A percentile compares a stretch with the other conserved stretches of the same genome.
Conservation (phyloP, 2,329 filamentous ascomycete genomes). For the Gaeumannomyces sp. region DNA sequence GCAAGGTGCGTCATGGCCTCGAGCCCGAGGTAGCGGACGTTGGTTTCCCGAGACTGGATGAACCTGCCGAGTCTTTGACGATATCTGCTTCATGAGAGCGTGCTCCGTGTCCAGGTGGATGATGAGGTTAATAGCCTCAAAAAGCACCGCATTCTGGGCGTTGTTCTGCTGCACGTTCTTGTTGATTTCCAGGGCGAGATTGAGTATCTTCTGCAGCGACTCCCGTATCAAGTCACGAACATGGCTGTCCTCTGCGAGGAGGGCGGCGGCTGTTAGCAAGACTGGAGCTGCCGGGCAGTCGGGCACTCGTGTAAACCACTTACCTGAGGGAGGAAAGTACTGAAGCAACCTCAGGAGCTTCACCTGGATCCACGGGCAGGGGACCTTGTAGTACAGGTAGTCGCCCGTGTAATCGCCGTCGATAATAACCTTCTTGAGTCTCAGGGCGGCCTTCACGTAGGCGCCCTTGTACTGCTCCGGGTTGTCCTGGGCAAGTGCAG, state of each 20-base stretch:
- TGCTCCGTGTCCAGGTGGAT: conserved; percentile 96
- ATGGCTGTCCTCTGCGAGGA: conserved; percentile 71
- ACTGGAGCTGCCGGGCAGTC: too few relatives aligned
- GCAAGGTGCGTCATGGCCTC: conserved; percentile 98
- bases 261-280: conserved; percentile 9
- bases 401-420: conserved; percentile 85
- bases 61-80: conserved; percentile 84
- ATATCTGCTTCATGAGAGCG: conserved; percentile 93
- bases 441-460: conserved; percentile 86
- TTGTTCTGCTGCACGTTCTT: conserved; percentile 99
- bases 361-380: conserved; percentile 96
- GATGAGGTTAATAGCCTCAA: conserved; percentile 97
- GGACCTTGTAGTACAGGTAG: conserved; percentile 99
- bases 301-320: conserved; percentile 17
- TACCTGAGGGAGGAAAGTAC: conserved; percentile 92
- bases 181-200: conserved; percentile 83
- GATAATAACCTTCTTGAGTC: conserved; percentile 82
- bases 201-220: conserved; percentile 83
- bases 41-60: conserved; percentile 94
- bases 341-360: conserved; percentile 88
- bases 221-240: conserved; percentile 87
- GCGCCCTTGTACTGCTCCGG: conserved; percentile 91
- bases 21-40: conserved; percentile 89
- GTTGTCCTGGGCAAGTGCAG: conserved; percentile 89
- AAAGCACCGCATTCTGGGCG: conserved; percentile 93